Percentiles rank a stretch among this genome's conserved stretches.
Evolutionary conservation across 495 filamentous ascomycete species (phyloP).

Genomic region (Sporormia fimetaria): DNA sequence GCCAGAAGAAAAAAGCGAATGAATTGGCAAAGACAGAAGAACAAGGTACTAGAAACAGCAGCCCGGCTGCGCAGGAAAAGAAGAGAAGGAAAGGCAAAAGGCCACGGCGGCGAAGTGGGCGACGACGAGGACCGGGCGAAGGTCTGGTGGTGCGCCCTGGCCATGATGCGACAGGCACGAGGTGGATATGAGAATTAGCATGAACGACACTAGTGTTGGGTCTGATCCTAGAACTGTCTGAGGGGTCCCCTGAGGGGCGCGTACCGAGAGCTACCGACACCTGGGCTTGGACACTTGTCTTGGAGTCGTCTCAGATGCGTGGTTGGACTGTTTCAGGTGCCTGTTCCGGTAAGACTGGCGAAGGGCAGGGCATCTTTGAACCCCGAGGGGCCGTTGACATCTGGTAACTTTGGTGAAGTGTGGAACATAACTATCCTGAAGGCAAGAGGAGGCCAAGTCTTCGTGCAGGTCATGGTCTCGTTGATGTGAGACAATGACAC

Average conservation of each 20-base stretch:
- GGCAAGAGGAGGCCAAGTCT: no score
- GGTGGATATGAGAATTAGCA: constrained; percentile 25
- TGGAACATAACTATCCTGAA: no score
- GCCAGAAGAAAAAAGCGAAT: constrained; percentile 7
- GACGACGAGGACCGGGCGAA: constrained; percentile 22
- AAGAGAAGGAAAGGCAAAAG: constrained; percentile 14
- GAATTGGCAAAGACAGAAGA: constrained; percentile 7
- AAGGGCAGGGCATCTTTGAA: no score
- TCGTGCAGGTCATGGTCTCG: no score
- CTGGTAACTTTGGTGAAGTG: no score
- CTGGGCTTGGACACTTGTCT: constrained; percentile 11
- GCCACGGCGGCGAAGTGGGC: constrained; percentile 14
- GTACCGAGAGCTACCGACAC: constrained; percentile 2
- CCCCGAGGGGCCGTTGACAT: no score
- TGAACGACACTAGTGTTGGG: constrained; percentile 23
- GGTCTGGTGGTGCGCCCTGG: constrained; percentile 18
- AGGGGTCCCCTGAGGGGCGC: constrained; percentile 10
- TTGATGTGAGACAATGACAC: no score
- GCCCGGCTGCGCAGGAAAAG: constrained; percentile 24
- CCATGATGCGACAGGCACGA: constrained; percentile 12
- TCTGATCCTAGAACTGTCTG: constrained; percentile 22
- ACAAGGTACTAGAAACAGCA: constrained; percentile 25
- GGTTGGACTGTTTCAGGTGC: constrained; percentile 16
- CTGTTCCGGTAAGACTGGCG: constrained; percentile 17
- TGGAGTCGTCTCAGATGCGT: constrained; percentile 16